Evolutionary conservation across 306 rosid genomes (phyloP).

Genomic region (Sphenostylis stenocarpa): DNA sequence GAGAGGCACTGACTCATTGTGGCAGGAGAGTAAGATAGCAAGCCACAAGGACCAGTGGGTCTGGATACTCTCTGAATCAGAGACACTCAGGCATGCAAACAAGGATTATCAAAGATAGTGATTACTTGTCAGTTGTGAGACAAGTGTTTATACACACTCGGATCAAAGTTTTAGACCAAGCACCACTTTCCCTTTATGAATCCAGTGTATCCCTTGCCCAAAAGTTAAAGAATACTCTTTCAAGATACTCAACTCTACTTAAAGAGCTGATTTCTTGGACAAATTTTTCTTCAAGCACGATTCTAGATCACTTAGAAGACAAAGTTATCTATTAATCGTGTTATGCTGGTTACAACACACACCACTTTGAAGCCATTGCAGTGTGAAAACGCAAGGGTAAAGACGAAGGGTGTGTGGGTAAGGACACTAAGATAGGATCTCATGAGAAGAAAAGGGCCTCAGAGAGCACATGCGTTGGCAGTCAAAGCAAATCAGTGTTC

Average conservation of each 20-base stretch:
- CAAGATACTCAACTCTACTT: too few relatives aligned
- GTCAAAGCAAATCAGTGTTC: conserved; percentile 30
- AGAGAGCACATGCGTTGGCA: conserved; percentile 31
- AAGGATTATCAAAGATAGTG: conserved; percentile 32
- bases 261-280: too few relatives aligned
- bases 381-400: conserved; percentile 4
- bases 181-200: too few relatives aligned
- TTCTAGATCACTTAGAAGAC: too few relatives aligned
- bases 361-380: conserved; percentile 4
- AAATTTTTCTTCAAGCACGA: too few relatives aligned
- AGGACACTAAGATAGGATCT: background rate
- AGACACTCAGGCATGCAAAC: conserved; percentile 27
- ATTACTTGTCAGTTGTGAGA: conserved; percentile 22
- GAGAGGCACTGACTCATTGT: conserved; percentile 25
- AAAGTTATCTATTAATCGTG: too few relatives aligned
- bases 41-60: conserved; percentile 22
- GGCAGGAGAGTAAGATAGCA: conserved; percentile 29
- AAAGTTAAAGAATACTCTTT: too few relatives aligned
- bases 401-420: background rate
- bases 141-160: background rate
- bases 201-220: background rate
- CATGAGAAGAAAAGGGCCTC: conserved; percentile 18
- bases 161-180: background rate
- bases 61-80: conserved; percentile 34
- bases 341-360: background rate